A percentile compares a stretch with the other conserved stretches of the same genome.
These are phyloP conservation scores for Inga laurina DNA, from an alignment of 306 rosid species.

Conservation along the genomic window DNA sequence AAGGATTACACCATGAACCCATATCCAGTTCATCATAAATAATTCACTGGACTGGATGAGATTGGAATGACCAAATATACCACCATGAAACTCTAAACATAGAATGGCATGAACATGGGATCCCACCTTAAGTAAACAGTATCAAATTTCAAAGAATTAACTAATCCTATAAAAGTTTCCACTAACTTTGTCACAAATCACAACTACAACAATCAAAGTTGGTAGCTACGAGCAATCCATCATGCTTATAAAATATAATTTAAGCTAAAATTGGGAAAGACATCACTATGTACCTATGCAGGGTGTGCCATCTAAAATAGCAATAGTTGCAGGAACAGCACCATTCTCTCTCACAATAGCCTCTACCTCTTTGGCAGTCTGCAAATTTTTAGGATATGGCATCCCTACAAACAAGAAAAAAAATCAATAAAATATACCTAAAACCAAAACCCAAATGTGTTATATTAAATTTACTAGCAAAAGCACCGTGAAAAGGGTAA, in stretches of 20 bases:
- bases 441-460: neutral
- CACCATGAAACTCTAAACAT: neutral
- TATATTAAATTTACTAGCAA: neutral
- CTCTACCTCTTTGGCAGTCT: slow-evolving; percentile 87
- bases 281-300: slow-evolving; percentile 63
- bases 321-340: slow-evolving; percentile 95
- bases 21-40: slow-evolving; percentile 23
- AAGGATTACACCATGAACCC: neutral
- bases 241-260: slow-evolving; percentile 12
- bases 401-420: slow-evolving; percentile 66
- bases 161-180: neutral
- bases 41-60: neutral
- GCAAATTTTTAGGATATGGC: slow-evolving; percentile 92
- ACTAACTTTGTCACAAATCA: neutral
- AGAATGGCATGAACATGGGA: slow-evolving; percentile 4
- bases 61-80: neutral
- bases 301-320: slow-evolving; percentile 87
- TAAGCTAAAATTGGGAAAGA: slow-evolving; percentile 22
- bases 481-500: neutral
- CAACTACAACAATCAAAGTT: slow-evolving; percentile 1
- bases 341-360: slow-evolving; percentile 70
- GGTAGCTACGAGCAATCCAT: neutral
- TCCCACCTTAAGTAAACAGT: neutral
- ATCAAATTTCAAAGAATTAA: neutral
- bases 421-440: neutral